These are phyloP conservation scores for Calocybe cyanea DNA, from an alignment of 768 basidiomycete genomes.

Conservation along the genomic window DNA sequence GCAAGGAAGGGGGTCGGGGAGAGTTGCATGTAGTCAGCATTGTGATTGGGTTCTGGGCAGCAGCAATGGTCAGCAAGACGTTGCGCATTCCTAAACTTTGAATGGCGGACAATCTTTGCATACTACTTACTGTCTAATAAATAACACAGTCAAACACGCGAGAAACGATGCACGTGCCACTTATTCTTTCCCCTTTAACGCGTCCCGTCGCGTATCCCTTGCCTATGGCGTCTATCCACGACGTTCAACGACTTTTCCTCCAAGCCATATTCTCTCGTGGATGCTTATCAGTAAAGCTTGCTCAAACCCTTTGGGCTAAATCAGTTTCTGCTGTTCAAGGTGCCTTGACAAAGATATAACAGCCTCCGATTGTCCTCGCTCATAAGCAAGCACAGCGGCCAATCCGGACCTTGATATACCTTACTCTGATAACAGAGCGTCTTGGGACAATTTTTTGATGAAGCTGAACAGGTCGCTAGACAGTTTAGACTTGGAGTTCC, in stretches of 20 bases:
- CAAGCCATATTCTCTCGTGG: conserved; percentile 75
- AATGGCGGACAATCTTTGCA: conserved; percentile 25
- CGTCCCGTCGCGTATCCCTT: conserved; percentile 10
- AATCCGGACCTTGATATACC: conserved; percentile 46
- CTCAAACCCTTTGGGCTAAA: conserved; percentile 62
- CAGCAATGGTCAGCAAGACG: conserved; percentile 98
- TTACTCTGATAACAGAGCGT: conserved; percentile 35
- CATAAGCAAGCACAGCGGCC: conserved; percentile 36
- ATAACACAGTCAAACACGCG: no score
- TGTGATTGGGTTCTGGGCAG: conserved; percentile 84
- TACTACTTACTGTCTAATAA: no score
- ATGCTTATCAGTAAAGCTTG: conserved; percentile 60
- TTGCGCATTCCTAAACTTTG: conserved; percentile 74
- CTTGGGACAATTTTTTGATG: conserved; percentile 59
- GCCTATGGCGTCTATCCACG: conserved; percentile 45
- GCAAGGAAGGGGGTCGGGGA: conserved; percentile 64
- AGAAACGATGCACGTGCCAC: background rate
- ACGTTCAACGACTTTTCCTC: conserved; percentile 74
- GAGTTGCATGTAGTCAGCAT: conserved; percentile 81
- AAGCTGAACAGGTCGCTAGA: conserved; percentile 62
- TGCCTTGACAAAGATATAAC: conserved; percentile 22
- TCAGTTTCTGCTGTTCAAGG: conserved; percentile 68
- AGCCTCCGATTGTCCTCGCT: conserved; percentile 4
- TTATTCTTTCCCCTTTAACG: no score
- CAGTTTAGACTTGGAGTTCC: conserved; percentile 70